Evolutionary conservation across 2,329 filamentous ascomycete genomes (phyloP).

Genomic region (Colletotrichum brevisporum): DNA sequence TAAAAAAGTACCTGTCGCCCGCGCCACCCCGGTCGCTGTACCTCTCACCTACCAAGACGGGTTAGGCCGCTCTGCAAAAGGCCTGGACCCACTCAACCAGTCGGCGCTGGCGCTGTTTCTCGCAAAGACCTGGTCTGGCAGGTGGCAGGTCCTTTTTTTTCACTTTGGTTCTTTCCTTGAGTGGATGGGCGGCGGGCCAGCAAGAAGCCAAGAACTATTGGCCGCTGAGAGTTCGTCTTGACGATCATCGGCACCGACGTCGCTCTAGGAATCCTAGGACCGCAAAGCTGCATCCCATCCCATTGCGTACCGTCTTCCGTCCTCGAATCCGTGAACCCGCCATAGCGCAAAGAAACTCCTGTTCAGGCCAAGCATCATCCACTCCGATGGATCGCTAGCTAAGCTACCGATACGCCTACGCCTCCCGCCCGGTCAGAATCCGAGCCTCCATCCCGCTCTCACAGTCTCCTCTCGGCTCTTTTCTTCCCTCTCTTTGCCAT

Average conservation of each 20-base stretch:
- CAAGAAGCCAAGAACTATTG: conserved; percentile 29
- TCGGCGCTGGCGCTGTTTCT: conserved; percentile 38
- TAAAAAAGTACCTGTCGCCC: conserved; percentile 35
- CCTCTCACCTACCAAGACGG: conserved; percentile 50
- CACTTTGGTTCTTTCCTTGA: too few relatives aligned
- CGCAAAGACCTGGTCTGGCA: conserved; percentile 5
- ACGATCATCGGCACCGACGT: conserved; percentile 39
- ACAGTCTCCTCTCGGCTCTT: conserved; percentile 9
- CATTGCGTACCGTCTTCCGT: neutral
- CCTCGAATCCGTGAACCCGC: conserved; percentile 14
- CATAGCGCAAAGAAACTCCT: conserved; percentile 7
- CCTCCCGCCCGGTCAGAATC: conserved; percentile 39
- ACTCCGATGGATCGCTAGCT: conserved; percentile 19
- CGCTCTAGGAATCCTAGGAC: conserved; percentile 28
- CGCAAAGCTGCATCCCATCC: too few relatives aligned
- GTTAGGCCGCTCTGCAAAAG: conserved; percentile 44
- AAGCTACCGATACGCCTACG: conserved; percentile 30
- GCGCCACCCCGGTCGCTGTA: conserved; percentile 39
- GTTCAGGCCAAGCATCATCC: conserved; percentile 6
- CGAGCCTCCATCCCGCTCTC: conserved; percentile 29
- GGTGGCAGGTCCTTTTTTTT: conserved; percentile 12
- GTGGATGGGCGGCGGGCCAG: conserved; percentile 17
- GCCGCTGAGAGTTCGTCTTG: conserved; percentile 30
- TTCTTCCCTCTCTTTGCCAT: conserved; percentile 17
- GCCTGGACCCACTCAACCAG: conserved; percentile 39